Evolutionary conservation across 169 alveolate genomes (phyloP).

Genomic region (Plasmodium cynomolgi): DNA sequence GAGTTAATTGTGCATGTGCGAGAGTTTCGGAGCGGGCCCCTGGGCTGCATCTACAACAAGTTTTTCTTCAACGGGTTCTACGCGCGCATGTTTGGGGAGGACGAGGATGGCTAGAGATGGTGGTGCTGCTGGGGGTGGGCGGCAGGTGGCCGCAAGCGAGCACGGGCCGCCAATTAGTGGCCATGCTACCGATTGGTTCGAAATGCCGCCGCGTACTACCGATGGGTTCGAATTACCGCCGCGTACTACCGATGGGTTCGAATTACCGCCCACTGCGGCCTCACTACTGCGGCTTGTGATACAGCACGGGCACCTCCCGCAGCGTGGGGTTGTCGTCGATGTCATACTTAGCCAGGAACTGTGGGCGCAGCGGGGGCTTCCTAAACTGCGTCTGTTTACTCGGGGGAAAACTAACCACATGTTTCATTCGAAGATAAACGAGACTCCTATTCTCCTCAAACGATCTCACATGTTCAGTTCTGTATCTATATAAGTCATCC

Average conservation of each 20-base stretch:
- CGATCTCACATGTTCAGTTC: slow-evolving; percentile 90
- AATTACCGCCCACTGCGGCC: too few species aligned
- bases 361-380: slow-evolving; percentile 88
- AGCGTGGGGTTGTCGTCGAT: slow-evolving; percentile 86
- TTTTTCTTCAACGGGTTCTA: slow-evolving; percentile 40
- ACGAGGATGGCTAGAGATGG: neutral
- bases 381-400: slow-evolving; percentile 48
- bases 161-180: too few species aligned
- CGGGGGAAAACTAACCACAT: slow-evolving; percentile 79
- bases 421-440: slow-evolving; percentile 83
- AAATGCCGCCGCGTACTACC: too few species aligned
- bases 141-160: neutral
- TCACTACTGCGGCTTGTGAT: slow-evolving; percentile 6
- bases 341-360: slow-evolving; percentile 81
- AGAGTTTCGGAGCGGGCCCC: neutral
- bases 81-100: neutral
- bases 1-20: neutral
- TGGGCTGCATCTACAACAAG: slow-evolving; percentile 4
- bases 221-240: too few species aligned
- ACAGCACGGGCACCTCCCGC: slow-evolving; percentile 77
- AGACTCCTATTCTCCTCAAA: slow-evolving; percentile 89
- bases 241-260: too few species aligned
- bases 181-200: too few species aligned
- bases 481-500: slow-evolving; percentile 89
- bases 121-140: neutral